Base-by-base conservation (phyloP, 1,284 basidiomycete genomes). In the Austropuccinia psidii region DNA sequence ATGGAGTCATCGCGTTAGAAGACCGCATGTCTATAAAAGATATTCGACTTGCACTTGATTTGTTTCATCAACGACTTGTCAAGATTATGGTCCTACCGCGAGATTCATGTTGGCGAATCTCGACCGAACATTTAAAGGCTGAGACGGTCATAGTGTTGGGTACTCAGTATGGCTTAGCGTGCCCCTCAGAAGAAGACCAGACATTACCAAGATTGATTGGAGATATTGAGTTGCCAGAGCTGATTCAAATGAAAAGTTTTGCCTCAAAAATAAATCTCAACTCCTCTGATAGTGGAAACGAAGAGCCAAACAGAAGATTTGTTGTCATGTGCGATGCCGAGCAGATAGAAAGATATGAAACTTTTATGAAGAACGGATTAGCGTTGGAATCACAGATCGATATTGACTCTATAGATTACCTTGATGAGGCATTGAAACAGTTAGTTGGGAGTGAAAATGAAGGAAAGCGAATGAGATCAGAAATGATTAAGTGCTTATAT, bases 1-100 rank as follows among this genome's bases (percentile, higher is more conserved):
- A 90, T 78, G 96, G 97, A 0, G 87, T 98, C 43, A 95, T 91
- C 7, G 86, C 98, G 76, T 90, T 90, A 80, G 87, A 94, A 79
- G 85, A 87, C n/a, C 87, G 87, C 1, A 84, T 95, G 75, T 81
- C 84, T 1, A 86, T 84, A 68, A 76, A 83, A 9, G 95, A 98
- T 80, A 86, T 89, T n/a, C 84, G 84, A 13, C 80, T 93, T 49
- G 87, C 92, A 74, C 85, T 98, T 66, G 87, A 90, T 78, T 85
- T 98, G 35, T 98, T 89, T 80, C 87, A 87, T 0, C 87, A 90
- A 73, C 90, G 91, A 0, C 83, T 90, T 33, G 79, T 98, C 37
- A 87, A 88, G n/a, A 88, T 93, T 4, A 83, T 99, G 45, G 83
- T 98, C 74, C 88, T 87, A 0, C 87, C 94, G 0, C 86, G 88